A percentile compares a stretch with the other conserved stretches of the same genome.
Conservation (phyloP, 2,329 filamentous ascomycete genomes). For the Macrophomina pseudophaseolina region DNA sequence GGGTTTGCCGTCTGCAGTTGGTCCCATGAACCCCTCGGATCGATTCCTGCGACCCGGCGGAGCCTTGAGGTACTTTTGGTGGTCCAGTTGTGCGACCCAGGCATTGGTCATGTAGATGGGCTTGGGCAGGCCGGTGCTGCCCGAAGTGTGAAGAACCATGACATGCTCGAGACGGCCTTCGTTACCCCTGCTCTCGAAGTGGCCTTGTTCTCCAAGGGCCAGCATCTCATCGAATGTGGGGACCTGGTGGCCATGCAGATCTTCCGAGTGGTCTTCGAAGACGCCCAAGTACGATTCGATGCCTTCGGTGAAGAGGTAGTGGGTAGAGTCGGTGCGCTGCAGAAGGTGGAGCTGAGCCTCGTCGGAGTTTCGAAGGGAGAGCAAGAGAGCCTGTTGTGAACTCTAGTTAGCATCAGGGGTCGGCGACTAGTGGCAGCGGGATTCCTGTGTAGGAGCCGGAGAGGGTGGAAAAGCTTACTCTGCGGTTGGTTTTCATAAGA, state of each 20-base stretch:
- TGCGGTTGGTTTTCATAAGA: conserved; percentile 21
- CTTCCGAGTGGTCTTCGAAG: background rate
- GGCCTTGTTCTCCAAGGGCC: conserved; percentile 5
- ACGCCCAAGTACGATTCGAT: conserved; percentile 13
- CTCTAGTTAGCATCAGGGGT: background rate
- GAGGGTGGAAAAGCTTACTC: conserved; percentile 1
- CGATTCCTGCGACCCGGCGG: conserved; percentile 27
- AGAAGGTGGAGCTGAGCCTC: conserved; percentile 25
- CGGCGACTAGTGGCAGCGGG: background rate
- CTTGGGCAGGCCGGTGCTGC: conserved; percentile 43
- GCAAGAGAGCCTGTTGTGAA: conserved; percentile 6
- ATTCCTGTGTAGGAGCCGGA: background rate
- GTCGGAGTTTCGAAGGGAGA: conserved; percentile 24
- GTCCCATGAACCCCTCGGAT: conserved; percentile 21
- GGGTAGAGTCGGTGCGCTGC: conserved; percentile 7
- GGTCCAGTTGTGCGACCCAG: conserved; percentile 29
- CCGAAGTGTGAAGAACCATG: conserved; percentile 41
- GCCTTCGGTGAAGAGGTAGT: conserved; percentile 25
- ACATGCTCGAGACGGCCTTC: conserved; percentile 30
- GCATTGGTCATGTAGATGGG: conserved; percentile 33
- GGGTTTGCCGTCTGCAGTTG: conserved; percentile 7
- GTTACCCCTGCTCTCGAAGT: background rate
- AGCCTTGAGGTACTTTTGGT: conserved; percentile 30
- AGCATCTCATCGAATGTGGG: conserved; percentile 12
- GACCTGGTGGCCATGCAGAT: conserved; percentile 2